Evolutionary conservation across 192 early-diverging fungal genomes (phyloP).

Genomic region (Rhizophagus clarus): DNA sequence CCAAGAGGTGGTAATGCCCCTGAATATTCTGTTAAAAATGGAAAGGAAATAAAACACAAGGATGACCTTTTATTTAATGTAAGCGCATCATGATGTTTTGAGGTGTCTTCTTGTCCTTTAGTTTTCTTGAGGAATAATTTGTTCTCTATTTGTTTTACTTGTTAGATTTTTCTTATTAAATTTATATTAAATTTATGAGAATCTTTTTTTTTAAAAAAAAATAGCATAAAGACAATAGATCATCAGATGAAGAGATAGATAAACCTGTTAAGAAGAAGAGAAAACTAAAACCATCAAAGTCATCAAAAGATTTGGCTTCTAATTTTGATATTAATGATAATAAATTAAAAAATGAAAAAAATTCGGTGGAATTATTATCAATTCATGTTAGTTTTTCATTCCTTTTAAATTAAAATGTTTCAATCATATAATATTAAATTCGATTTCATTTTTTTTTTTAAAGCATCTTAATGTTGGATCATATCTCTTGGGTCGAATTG

Average conservation of each 20-base stretch:
- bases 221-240: not conserved
- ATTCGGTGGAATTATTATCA: slow-evolving; percentile 65
- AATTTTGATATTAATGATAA: slow-evolving; percentile 36
- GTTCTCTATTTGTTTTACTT: not conserved
- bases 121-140: not conserved
- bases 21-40: not conserved
- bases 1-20: not conserved
- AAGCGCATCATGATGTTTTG: not conserved
- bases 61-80: not conserved
- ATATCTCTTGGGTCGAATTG: slow-evolving; percentile 75
- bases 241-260: slow-evolving; percentile 42
- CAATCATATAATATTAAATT: not conserved
- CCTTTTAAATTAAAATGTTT: not conserved
- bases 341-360: slow-evolving; percentile 42
- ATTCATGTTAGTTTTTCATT: not conserved
- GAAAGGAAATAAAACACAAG: not conserved
- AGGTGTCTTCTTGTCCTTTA: too few relatives aligned
- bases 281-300: slow-evolving; percentile 56
- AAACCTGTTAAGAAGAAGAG: slow-evolving; percentile 63
- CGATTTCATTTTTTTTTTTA: slow-evolving; percentile 34
- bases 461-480: slow-evolving; percentile 75
- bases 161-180: not conserved
- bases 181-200: not conserved
- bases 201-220: not conserved
- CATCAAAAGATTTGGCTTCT: slow-evolving; percentile 31